Evolutionary conservation across 768 basidiomycete genomes (phyloP).

Genomic region (Suillus subaureus): DNA sequence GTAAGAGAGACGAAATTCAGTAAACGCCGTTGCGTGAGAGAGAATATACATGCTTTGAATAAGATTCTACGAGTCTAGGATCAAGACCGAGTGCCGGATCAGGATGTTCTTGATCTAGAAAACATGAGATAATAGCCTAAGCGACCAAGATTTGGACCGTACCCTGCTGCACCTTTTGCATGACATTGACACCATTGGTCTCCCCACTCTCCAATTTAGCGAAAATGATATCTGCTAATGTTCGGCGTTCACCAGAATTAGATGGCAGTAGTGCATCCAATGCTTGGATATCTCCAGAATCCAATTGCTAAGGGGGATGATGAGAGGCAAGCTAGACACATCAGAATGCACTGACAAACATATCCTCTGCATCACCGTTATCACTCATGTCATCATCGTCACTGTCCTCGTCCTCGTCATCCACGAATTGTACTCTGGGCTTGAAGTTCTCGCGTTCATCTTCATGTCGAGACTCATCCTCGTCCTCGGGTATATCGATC

Average conservation of each 20-base stretch:
- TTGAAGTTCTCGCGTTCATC: conserved; percentile 35
- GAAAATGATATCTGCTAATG: conserved; percentile 96
- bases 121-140: conserved; percentile 13
- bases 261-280: conserved; percentile 81
- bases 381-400: conserved; percentile 40
- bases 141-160: conserved; percentile 3
- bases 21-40: not conserved
- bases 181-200: conserved; percentile 54
- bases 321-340: conserved; percentile 12
- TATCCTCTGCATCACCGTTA: conserved; percentile 58
- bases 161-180: conserved; percentile 67
- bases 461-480: conserved; percentile 43
- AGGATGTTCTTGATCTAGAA: conserved; percentile 51
- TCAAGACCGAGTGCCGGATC: conserved; percentile 90
- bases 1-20: conserved; percentile 14
- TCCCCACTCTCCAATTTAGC: conserved; percentile 75
- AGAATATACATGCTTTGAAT: conserved; percentile 73
- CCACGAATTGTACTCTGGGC: conserved; percentile 39
- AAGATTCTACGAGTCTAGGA: conserved; percentile 90
- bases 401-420: conserved; percentile 51
- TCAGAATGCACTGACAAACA: conserved; percentile 49
- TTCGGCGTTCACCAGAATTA: conserved; percentile 75
- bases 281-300: conserved; percentile 84
- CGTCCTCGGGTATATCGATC: conserved; percentile 64
- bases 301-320: conserved; percentile 67